A percentile compares a stretch with the other conserved stretches of the same genome.
Conservation (phyloP, 352 stramenopile species). For the Phytophthora pseudosyringae region DNA sequence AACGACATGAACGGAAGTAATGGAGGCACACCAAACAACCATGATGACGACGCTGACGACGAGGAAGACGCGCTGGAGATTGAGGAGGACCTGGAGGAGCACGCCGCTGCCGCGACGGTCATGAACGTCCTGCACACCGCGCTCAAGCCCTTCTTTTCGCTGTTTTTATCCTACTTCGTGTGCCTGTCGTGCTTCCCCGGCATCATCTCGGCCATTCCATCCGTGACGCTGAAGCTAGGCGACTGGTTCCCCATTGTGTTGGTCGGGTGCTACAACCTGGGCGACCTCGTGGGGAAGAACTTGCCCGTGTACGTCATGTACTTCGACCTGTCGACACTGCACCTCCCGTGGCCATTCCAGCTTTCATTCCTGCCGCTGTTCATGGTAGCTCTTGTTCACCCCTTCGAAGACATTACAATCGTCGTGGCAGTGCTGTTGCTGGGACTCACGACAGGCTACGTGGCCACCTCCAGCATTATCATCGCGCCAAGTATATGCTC, state of each 20-base stretch:
- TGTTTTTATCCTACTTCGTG: constrained; percentile 80
- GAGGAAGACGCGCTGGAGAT: constrained; percentile 49
- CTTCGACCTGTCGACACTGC: constrained; percentile 70
- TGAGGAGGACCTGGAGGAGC: constrained; percentile 40
- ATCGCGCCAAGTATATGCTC: constrained; percentile 74
- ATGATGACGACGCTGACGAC: constrained; percentile 39
- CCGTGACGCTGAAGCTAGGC: constrained; percentile 55
- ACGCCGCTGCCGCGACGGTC: constrained; percentile 54
- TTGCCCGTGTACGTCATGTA: constrained; percentile 75
- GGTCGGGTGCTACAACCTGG: constrained; percentile 78
- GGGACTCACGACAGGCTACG: constrained; percentile 76
- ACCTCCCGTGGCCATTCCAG: constrained; percentile 72
- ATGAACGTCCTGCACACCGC: constrained; percentile 64
- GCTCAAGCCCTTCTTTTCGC: constrained; percentile 79
- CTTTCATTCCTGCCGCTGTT: constrained; percentile 77
- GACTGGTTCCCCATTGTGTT: constrained; percentile 84
- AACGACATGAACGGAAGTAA: constrained; percentile 33
- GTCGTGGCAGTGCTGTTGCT: constrained; percentile 64
- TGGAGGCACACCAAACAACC: constrained; percentile 18
- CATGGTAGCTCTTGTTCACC: constrained; percentile 56
- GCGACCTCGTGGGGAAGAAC: constrained; percentile 84
- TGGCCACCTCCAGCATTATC: constrained; percentile 82
- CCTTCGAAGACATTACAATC: constrained; percentile 58
- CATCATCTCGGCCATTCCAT: constrained; percentile 76
- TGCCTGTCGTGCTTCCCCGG: constrained; percentile 83